Evolutionary conservation across 2,329 filamentous ascomycete species (phyloP), one percentile per base, ranked within the genome.

Genomic region (Ophiocordyceps camponoti-floridani): DNA sequence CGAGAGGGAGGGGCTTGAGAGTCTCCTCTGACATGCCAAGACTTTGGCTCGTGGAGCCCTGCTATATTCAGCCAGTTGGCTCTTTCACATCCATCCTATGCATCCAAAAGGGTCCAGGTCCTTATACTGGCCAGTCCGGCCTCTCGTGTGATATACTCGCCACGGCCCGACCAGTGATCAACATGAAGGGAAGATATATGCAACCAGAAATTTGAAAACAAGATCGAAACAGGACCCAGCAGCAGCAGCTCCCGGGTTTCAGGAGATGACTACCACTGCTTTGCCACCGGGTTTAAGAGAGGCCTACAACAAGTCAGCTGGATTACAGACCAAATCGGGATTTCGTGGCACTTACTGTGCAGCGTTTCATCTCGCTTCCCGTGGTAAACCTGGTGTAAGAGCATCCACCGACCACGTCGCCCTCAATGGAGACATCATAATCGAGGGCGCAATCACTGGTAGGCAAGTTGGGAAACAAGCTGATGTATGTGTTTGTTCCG

Each of bases 391-490:
- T 66, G 50, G 73, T 66, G 56, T 81, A 81, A 51, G 71, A 75
- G 73, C 85, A 94, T 43, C 62, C 54, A 43, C 55, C 58, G 51
- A 57, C 65, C 45, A 68, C 62, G 49, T 84, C 80, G 45, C 85
- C 87, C 40, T 57, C 67, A 52, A 95, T 82, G 55, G 79, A 74
- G 57, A 95, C 77, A 58, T 82, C 82, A 67, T 83, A 94, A 61
- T 87, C 72, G 37, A 94, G 78, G 49, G 67, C 78, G 16, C 62
- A 59, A 9, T 40, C 16, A 53, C 77, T 85, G 46, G 84, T 93
- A 5, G 87, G 86, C 48, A 65, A 57, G 69, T 96, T 95, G 59
- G 79, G 78, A 72, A 89, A 86, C 61, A 95, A 76, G 43, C 84
- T 86, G 48, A 94, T 66, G 69, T 77, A 96, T 40, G 82, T 91